Evolutionary conservation across 257 asterid species (phyloP), one percentile per base, ranked within the genome.

Genomic region (Penstemon eatonii): DNA sequence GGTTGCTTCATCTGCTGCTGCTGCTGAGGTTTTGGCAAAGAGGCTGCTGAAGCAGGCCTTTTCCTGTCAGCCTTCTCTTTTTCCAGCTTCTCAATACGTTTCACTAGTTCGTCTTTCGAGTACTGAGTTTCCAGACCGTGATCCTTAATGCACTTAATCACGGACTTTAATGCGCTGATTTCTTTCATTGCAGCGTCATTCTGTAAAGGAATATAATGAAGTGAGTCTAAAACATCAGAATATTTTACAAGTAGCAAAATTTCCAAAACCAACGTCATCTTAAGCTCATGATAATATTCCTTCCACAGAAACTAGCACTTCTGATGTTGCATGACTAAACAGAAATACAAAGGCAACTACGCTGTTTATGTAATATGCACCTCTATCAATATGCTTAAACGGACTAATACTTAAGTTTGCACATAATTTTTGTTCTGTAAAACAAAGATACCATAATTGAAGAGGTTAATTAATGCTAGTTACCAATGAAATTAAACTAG

Each of bases 111-210:
- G 4, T 65, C 80, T 74, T 80, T 82, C 13, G 88, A 78, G 75
- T 82, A 78, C 69, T 80, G 79, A 12, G 86, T 67, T 56, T 84
- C 92, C 64, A 88, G 74, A 67, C 65, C 72, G 49, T 84, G 78
- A 37, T 86, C 90, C 64, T 86, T 86, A 8, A 88, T 72, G 77
- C 74, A 79, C 76, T 75, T 85, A 65, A 88, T 75, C 65, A 84
- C 89, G 0, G 87, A 71, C 71, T 79, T 88, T 68, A 88, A 50
- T 39, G 84, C 80, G 76, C 65, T 77, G 42, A 85, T 84, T 75
- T 86, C 92, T 72, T 79, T 88, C 67, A 68, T 76, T 4, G 75
- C 73, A 1, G 84, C 95, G 11, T 85, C 84, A 47, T 85, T 81
- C 95, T 87, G 64, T 78, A 70, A 49, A 70, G 51, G 51, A 66